These are phyloP conservation scores for Aspergillus cavernicola DNA, from an alignment of 495 filamentous ascomycete species.

Conservation along the genomic window DNA sequence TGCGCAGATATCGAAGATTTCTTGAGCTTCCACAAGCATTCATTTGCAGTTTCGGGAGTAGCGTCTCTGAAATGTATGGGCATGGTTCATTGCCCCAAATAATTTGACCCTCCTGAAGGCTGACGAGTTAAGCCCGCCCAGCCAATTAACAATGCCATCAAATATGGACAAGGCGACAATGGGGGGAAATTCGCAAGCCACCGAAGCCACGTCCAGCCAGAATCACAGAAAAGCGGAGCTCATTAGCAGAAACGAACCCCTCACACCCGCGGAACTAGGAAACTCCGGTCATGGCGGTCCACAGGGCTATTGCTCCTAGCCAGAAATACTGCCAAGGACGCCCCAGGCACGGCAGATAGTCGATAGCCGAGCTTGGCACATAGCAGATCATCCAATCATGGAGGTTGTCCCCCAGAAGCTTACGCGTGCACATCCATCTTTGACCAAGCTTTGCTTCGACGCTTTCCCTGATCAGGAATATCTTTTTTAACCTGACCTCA, in stretches of 20 bases:
- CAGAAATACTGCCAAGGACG: constrained; percentile 1
- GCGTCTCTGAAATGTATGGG: background rate
- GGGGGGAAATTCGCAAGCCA: background rate
- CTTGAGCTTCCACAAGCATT: constrained; percentile 1
- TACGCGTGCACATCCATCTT: constrained; percentile 37
- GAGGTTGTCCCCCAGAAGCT: constrained; percentile 26
- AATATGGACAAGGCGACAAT: constrained; percentile 4
- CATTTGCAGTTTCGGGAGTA: constrained; percentile 18
- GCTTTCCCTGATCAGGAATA: constrained; percentile 17
- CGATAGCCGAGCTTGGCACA: constrained; percentile 45
- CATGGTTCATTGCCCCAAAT: background rate
- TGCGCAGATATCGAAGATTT: constrained; percentile 3
- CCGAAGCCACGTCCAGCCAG: background rate
- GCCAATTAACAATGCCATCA: background rate
- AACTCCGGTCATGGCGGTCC: too few species aligned
- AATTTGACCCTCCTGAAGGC: background rate
- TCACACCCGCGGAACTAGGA: constrained; percentile 1
- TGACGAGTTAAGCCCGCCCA: background rate
- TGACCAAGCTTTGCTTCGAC: constrained; percentile 20
- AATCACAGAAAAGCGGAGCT: background rate
- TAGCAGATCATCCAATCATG: constrained; percentile 34
- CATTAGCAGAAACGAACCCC: background rate
- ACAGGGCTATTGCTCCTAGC: background rate
- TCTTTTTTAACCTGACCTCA: too few species aligned
- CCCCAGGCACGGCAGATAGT: constrained; percentile 41